Base-by-base conservation (phyloP, 1,139 yeast genomes). In the Schizosaccharomyces versatilis region DNA sequence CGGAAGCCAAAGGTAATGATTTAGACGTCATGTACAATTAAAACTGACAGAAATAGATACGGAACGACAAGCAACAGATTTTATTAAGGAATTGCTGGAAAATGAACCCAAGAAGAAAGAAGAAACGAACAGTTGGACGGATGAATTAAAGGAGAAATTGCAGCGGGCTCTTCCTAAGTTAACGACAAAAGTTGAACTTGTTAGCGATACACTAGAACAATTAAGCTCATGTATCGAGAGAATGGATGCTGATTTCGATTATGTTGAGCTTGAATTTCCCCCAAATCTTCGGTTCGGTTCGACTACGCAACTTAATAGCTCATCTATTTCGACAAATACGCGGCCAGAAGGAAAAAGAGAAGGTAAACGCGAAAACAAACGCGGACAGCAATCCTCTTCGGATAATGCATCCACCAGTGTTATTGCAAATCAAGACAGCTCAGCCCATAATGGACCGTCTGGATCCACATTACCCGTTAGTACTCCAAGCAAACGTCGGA, bases 1-100 rank as follows among this genome's bases (percentile, higher is more conserved):
- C 97, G 59, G 88, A 90, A 32, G 19, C 38, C 14, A 32, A 38
- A 44, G 49, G 49, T 44, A 44, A 17, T 32, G 10, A 36, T 9
- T 24, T 2, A 39, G 12, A 39, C 14, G 6, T 39, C 6, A 12
- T 39, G 3, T 12, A 39, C 3, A 3, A 12, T 3, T 2, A 14
- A 12, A n/a, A 14, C 38, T 44, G 19, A 44, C 38, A 6, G 14
- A 44, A 41, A 24, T 17, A 44, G 49, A 44, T 17, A 17, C 32
- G 14, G 14, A 32, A 24, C 12, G 10, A 7, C 12, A 44, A 9
- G 49, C 32, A 19, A 44, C 38, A 44, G 36, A 44, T 9, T 32
- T 10, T 10, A 44, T 44, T 8, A 36, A 32, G 2, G 19, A 14
- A 7, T n/a, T 44, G 9, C n/a, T 44, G 7, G 32, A 32, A 8